Evolutionary conservation across 2,329 filamentous ascomycete species (phyloP).

Genomic region (Claviceps sp.): DNA sequence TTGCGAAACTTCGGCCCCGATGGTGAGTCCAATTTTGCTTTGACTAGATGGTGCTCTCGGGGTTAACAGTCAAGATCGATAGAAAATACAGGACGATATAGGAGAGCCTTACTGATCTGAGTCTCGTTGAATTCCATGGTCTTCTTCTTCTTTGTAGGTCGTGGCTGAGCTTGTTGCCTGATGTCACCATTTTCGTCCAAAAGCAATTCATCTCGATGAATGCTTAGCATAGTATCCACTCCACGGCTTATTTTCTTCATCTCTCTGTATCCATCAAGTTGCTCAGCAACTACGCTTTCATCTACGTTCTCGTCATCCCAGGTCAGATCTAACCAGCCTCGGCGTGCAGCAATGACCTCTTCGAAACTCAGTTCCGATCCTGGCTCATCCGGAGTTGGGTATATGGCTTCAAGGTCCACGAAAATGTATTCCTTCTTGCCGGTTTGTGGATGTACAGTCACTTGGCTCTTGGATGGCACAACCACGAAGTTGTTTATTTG

Average conservation of each 20-base stretch:
- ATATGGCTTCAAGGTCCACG: slow-evolving; percentile 74
- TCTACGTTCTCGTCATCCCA: slow-evolving; percentile 36
- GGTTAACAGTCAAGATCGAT: slow-evolving; percentile 1
- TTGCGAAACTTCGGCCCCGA: slow-evolving; percentile 72
- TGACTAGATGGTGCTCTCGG: slow-evolving; percentile 49
- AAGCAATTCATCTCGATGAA: slow-evolving; percentile 29
- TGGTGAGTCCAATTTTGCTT: slow-evolving; percentile 84
- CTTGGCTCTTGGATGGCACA: slow-evolving; percentile 60
- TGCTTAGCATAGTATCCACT: slow-evolving; percentile 24
- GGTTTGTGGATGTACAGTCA: slow-evolving; percentile 68
- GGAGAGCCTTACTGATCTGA: slow-evolving; percentile 59
- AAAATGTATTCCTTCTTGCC: slow-evolving; percentile 78
- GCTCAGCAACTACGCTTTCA: slow-evolving; percentile 19
- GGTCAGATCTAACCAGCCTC: slow-evolving; percentile 51
- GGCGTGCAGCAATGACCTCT: slow-evolving; percentile 67
- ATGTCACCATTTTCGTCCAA: slow-evolving; percentile 48
- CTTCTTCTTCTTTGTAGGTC: slow-evolving; percentile 56
- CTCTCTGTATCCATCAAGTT: slow-evolving; percentile 14
- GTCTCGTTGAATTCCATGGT: slow-evolving; percentile 79
- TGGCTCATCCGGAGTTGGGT: slow-evolving; percentile 60
- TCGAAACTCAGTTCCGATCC: slow-evolving; percentile 79
- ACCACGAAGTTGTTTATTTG: slow-evolving; percentile 54
- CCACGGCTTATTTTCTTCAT: slow-evolving; percentile 18
- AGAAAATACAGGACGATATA: neutral
- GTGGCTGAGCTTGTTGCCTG: slow-evolving; percentile 30